Percentiles rank a stretch among this genome's conserved stretches.
These are phyloP conservation scores for Monilinia fructicola DNA, from an alignment of 2,329 filamentous ascomycete species.

Conservation along the genomic window DNA sequence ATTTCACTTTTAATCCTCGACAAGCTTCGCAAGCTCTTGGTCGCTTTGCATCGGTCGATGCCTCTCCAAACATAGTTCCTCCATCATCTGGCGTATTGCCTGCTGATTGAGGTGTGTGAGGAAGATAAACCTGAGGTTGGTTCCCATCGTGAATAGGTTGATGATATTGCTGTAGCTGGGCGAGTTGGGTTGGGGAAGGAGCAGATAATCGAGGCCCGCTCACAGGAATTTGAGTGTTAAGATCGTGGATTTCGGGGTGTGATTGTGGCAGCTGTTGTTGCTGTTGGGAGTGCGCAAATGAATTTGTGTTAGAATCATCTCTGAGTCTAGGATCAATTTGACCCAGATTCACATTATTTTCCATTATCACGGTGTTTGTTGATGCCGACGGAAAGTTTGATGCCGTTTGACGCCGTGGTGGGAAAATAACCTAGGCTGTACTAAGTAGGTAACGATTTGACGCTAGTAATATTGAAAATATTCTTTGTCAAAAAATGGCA, in stretches of 20 bases:
- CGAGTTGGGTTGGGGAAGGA: constrained; percentile 18
- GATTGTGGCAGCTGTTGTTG: constrained; percentile 18
- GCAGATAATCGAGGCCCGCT: constrained; percentile 20
- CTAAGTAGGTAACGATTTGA: not conserved
- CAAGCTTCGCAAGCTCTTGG: constrained; percentile 46
- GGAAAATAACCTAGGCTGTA: not conserved
- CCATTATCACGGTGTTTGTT: constrained; percentile 16
- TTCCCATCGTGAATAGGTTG: constrained; percentile 23
- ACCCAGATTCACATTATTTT: constrained; percentile 18
- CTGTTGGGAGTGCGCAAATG: constrained; percentile 22
- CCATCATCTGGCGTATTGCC: constrained; percentile 30
- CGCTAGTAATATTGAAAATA: not conserved
- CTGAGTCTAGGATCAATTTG: constrained; percentile 28
- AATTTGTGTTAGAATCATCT: constrained; percentile 23
- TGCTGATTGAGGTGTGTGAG: constrained; percentile 35
- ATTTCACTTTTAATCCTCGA: constrained; percentile 46
- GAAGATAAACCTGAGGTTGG: constrained; percentile 27
- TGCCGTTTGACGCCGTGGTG: not conserved
- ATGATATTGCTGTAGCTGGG: constrained; percentile 24
- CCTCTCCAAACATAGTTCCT: constrained; percentile 28
- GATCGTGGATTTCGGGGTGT: constrained; percentile 12
- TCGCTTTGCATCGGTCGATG: constrained; percentile 38
- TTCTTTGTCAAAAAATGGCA: not conserved
- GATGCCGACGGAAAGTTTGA: constrained; percentile 1
- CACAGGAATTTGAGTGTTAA: constrained; percentile 18